Evolutionary conservation across 2,329 filamentous ascomycete species (phyloP).

Genomic region (Colletotrichum incanum): DNA sequence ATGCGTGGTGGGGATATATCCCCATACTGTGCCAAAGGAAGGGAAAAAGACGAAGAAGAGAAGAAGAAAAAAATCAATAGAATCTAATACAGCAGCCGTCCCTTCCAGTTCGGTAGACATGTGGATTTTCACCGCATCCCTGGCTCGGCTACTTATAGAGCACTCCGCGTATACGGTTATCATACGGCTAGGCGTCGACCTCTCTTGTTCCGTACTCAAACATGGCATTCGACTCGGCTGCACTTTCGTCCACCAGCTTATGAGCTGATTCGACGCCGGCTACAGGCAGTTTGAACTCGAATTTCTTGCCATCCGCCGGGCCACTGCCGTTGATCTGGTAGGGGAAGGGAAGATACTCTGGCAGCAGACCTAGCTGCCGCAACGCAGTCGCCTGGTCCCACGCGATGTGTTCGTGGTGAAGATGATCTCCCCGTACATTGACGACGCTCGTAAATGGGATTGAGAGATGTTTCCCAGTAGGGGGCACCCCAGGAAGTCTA

Average conservation of each 20-base stretch:
- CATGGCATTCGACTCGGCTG: constrained; percentile 53
- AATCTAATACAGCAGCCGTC: background rate
- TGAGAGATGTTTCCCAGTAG: constrained; percentile 67
- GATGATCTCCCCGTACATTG: constrained; percentile 73
- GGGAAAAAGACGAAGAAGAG: background rate
- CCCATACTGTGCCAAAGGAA: constrained; percentile 6
- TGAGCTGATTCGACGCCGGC: constrained; percentile 50
- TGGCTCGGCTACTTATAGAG: background rate
- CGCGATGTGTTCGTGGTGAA: constrained; percentile 78
- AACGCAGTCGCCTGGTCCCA: constrained; percentile 79
- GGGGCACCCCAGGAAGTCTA: constrained; percentile 68
- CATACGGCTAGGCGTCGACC: constrained; percentile 25
- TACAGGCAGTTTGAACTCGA: constrained; percentile 54
- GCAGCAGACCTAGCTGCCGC: constrained; percentile 70
- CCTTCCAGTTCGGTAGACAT: background rate
- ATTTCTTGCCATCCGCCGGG: constrained; percentile 35
- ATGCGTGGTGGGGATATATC: background rate
- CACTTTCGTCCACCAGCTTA: constrained; percentile 52
- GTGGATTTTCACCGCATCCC: background rate
- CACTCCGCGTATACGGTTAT: background rate
- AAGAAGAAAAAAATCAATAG: background rate
- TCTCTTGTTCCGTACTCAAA: constrained; percentile 44
- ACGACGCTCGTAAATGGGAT: constrained; percentile 76
- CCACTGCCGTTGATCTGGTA: constrained; percentile 37
- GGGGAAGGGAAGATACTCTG: constrained; percentile 74